Evolutionary conservation across 1,284 basidiomycete species (phyloP), one percentile per base, ranked within the genome.

Genomic region (Rhodotorula mucilaginosa): DNA sequence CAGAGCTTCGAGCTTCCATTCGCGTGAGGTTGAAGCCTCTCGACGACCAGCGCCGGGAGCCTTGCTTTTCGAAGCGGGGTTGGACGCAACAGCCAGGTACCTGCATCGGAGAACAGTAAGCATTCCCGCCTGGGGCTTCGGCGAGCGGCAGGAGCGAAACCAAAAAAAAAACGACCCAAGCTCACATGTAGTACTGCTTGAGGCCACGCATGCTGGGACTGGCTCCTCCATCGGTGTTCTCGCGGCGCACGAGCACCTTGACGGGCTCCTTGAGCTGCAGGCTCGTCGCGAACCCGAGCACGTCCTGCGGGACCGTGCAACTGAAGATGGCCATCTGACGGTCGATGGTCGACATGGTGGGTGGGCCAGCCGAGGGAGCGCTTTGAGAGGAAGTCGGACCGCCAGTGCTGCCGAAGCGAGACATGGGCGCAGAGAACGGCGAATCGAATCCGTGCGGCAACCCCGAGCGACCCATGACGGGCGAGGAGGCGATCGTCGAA

Each of bases 1-100:
- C 49, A 99, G 85, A 23, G 93, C 94, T 79, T 99, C 95, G 64
- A 99, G 84, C 82, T 99, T 99, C 92, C 94, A 98, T 82, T 97
- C 95, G 74, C 92, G 66, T 47, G 73, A 70, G 39, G 68, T 61
- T 34, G 52, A 44, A 23, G 67, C 62, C 29, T 74, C 71, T 26
- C 68, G 67, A 21, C 72, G 62, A 19, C 72, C 74, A 19, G 69
- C 69, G 31, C 73, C 67, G n/a, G 72, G 61, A 6, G 67, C 72
- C 44, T 69, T 69, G 62, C 65, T 72, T 39, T 61, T 58, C 19
- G 67, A 15, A 16, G 58, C 26, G 54, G 47, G 21, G 69, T 47
- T 56, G 61, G 64, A 47, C 26, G 68, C 73, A 13, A 76, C 65
- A 2, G 76, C 76, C n/a, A 77, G 71, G 58, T 78, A 78, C 47